Base-by-base conservation (phyloP, 768 basidiomycete genomes). In the Nidularia pulvinata region DNA sequence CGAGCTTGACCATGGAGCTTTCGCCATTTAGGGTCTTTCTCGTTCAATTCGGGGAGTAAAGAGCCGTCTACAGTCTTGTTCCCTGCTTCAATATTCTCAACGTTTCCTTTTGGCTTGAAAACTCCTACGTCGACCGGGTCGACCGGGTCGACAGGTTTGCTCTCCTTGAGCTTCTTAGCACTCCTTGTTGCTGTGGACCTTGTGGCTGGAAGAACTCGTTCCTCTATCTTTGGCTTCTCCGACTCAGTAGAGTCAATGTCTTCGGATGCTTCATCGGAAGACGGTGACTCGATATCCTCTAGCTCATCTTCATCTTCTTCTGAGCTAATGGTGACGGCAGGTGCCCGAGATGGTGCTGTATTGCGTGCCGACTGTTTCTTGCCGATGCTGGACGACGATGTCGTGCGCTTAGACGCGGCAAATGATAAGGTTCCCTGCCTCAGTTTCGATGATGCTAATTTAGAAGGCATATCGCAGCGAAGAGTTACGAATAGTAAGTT, bases 21-120 rank as follows among this genome's bases (percentile, higher is more conserved):
- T n/a, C 67, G 70, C 73, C 83, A 92, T 49, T 68, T 75, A 37
- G 75, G 67, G 51, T 79, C 75, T 51, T 80, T 82, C 19, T 75
- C 74, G 46, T 82, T 66, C 35, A 82, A 65, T 42, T 79, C 73
- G 6, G 77, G 68, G n/a, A n/a, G n/a, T 22, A 39, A 39, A 39
- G 37, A 39, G n/a, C n/a, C n/a, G n/a, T n/a, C n/a, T n/a, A n/a
- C n/a, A 39, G 37, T n/a, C 37, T 39, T 39, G n/a, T 39, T n/a
- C 37, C n/a, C 37, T 9, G 37, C 7, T 39, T 39, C n/a, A 7
- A 39, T 7, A 9, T 9, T 39, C n/a, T 39, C 37, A 9, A 39
- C n/a, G n/a, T 39, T 39, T 7, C n/a, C n/a, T n/a, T 39, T 39
- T 39, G 37, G 37, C 37, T 39, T 39, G n/a, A 39, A 39, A n/a